Evolutionary conservation across 306 rosid genomes (phyloP), one percentile per base, ranked within the genome.

Genomic region (Ziziphus jujuba): DNA sequence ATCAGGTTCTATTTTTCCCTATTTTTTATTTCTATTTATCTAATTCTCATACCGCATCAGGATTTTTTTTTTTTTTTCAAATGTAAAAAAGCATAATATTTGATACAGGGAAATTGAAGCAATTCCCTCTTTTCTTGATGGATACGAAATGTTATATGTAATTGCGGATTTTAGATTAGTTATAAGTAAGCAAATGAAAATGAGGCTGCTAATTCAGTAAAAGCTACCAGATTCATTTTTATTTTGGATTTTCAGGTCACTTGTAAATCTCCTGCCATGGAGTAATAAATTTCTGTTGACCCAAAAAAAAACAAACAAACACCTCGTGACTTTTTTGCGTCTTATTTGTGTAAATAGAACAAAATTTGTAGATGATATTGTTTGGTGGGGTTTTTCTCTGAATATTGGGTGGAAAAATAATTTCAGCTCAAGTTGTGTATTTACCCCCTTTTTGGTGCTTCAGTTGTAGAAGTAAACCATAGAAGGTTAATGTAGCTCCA

Each of bases 1-100:
- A 58, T 73, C 79, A 80, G 91, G 97, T 90, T 2, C 21, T 5
- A 25, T 4, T 52, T 72, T 48, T 58, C 20, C 19, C 11, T 14
- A 49, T 12, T 12, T 21, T 51, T 31, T 50, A 12, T 31, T 23
- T 11, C n/a, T 3, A 15, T 19, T 17, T 59, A 11, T 33, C 6
- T 3, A 59, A 10, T 10, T n/a, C 2, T 34, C 7, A 8, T 7
- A 31, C 35, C 7, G 34, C 3, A 15, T 28, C 3, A 4, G 13
- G 13, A 14, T 2, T 20, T 17, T 7, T 14, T 2, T 20, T 17
- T 7, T 14, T 28, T 31, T 10, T n/a, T 25, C 10, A 28, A 8
- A 38, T 38, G 45, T 12, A 40, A 8, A 10, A 9, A 8, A 2
- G 15, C 10, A 38, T 38, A 10, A 10, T 38, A 4, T 50, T 7